Evolutionary conservation across 2,329 filamentous ascomycete genomes (phyloP), one percentile per base, ranked within the genome.

Genomic region (Amauroascus verrucosus): DNA sequence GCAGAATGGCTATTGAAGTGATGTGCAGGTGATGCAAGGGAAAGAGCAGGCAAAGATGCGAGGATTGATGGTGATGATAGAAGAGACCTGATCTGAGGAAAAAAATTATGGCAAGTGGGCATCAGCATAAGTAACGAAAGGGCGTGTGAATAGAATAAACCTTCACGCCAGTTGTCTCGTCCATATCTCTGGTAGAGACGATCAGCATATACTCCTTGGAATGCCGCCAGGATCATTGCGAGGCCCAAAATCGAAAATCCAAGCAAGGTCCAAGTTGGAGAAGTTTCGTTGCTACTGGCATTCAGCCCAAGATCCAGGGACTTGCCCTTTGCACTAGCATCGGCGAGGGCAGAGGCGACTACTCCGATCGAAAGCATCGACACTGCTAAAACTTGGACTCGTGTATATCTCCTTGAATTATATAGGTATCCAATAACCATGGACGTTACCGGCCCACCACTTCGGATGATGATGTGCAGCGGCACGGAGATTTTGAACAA

Each of bases 401-500:
- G 77, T 4, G 87, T 86, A 66, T 95, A 97, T 59, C 78, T 78
- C 72, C 91, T 95, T 7, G 63, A 64, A 38, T 91, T 91, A 64
- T 85, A 89, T 13, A 95, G 61, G 64, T 84, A 89, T 2, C 93
- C 93, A n/a, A 91, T 88, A 14, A 84, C 71, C 81, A 98, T 95
- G 7, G 93, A 97, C 3, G 90, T 94, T 57, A 97, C 94, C 62
- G 90, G 95, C 14, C 93, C 93, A 48, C 91, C 95, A 47, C 90
- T 96, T 51, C 93, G 82, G 28, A 98, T 76, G 60, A 98, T 97
- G 62, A 98, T 98, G 66, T 98, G 93, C 47, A 98, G 83, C 1
- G 93, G 93, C 0, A 98, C 88, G 6, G 89, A 95, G 54, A 98
- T 97, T 62, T 89, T 84, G 72, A 96, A 98, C 58, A 88, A 90